Evolutionary conservation across 2,329 filamentous ascomycete species (phyloP), one percentile per base, ranked within the genome.

Genomic region (Penicillium sp.): DNA sequence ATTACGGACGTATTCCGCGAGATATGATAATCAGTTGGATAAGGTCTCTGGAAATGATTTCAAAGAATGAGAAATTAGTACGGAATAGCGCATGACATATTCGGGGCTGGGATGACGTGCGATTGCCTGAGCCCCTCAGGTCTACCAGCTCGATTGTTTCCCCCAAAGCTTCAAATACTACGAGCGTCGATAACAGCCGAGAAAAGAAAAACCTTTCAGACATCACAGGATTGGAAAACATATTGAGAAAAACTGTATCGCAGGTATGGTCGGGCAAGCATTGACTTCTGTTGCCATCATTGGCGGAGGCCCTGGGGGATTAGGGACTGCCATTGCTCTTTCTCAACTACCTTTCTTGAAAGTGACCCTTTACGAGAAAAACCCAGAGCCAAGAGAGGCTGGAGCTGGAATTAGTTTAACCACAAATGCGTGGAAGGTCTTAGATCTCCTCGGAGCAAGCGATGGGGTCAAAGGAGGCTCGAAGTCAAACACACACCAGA

Each of bases 361-460:
- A 16, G 71, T 78, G 3, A 72, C 64, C 0, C 58, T 81, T 1
- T 81, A 78, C 48, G 79, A 81, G 54, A 72, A 79, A 52, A 76
- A 76, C 1, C 67, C 57, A 6, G 66, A 75, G 16, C 62, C 81
- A n/a, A 65, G 76, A 31, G 78, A 81, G 58, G 73, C 79, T 5
- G 78, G 79, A 0, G 78, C 78, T 0, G 79, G 78, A 0, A 79
- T 81, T 50, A 74, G 71, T 43, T 75, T 81, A 14, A 72, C 73
- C 1, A 66, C 72, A 7, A 80, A 81, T 59, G 73, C 73, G 13
- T 81, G 78, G 79, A 77, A 72, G 42, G 74, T 80, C 5, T 63
- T 81, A 14, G 76, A 76, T 43, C 58, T 80, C 27, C 67, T 81
- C 3, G 78, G 77, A 9, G 77, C 73, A 2, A 75, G 72, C 4